Evolutionary conservation across 441 rosid genomes (phyloP), one percentile per base, ranked within the genome.

Genomic region (Adansonia madagascariensis): DNA sequence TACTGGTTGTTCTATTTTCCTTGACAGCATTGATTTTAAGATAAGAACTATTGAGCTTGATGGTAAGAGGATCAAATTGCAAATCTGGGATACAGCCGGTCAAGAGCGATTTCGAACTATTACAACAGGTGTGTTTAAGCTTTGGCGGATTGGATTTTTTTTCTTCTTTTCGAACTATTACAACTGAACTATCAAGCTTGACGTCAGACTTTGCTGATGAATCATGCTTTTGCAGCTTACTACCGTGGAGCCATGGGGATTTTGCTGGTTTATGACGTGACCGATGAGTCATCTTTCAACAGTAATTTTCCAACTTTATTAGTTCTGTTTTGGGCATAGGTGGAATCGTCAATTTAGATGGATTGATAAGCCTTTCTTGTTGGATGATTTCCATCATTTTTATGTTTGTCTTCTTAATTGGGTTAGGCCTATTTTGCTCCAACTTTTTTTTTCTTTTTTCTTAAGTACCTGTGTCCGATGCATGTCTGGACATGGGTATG

Each of bases 231-330:
- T 80, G 78, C 85, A 91, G 94, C 94, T 46, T 91, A 91, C 78
- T 89, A 89, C 74, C 89, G 92, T 73, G 94, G 94, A 81, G 94
- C 94, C 62, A 91, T 91, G 94, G 94, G 94, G 60, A 90, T 90
- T 74, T 79, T 90, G 80, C 86, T 87, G 75, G 89, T 86, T 46
- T 86, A 86, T 71, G 89, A 86, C 24, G 89, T 86, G 56, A 86
- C 89, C 35, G 89, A 86, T 50, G 89, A 86, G 81, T 84, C 89
- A 56, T 86, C 89, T 67, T 86, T 86, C 81, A 86, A 84, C 79
- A 86, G 89, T 86, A 81, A 83, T 66, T 75, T 61, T 44, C 69
- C 57, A 49, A n/a, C 53, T 20, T n/a, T 44, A 18, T 62, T 75
- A 5, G 2, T 15, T 60, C 10, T 53, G 56, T 82, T 57, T 49